Evolutionary conservation across 345 rosid species (phyloP).

Genomic region (Geranium brycei): DNA sequence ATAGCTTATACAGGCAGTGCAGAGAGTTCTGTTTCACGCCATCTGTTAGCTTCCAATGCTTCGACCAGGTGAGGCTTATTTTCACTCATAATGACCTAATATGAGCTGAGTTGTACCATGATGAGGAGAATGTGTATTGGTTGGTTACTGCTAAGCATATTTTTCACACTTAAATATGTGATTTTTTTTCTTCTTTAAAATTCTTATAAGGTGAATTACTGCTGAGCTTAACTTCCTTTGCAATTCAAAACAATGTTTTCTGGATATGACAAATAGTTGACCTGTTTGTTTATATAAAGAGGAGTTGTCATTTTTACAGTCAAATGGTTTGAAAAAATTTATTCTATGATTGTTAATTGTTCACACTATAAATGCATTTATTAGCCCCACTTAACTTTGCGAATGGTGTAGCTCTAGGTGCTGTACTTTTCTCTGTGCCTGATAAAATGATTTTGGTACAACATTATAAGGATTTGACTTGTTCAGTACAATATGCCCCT

Average conservation of each 20-base stretch:
- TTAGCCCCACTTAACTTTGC: background rate
- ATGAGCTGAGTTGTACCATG: too few species aligned
- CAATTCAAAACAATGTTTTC: background rate
- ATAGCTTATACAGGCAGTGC: constrained; percentile 19
- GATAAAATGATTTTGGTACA: background rate
- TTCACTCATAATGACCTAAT: background rate
- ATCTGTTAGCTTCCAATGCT: constrained; percentile 23
- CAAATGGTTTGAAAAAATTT: background rate
- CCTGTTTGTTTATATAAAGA: background rate
- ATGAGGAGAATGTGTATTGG: background rate
- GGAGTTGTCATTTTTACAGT: background rate
- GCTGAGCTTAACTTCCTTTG: too few species aligned
- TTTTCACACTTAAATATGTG: background rate
- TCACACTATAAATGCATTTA: background rate
- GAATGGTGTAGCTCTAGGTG: background rate
- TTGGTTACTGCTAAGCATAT: background rate
- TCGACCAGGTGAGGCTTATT: constrained; percentile 16
- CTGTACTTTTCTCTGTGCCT: background rate
- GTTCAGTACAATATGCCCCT: too few species aligned
- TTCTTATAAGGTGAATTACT: background rate
- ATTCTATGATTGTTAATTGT: too few species aligned
- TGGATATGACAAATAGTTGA: too few species aligned
- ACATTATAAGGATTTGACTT: too few species aligned
- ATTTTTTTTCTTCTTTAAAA: too few species aligned
- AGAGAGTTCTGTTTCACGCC: constrained; percentile 19